Base-by-base conservation (phyloP, 192 early-diverging fungal genomes). In the Mortierella alpina region DNA sequence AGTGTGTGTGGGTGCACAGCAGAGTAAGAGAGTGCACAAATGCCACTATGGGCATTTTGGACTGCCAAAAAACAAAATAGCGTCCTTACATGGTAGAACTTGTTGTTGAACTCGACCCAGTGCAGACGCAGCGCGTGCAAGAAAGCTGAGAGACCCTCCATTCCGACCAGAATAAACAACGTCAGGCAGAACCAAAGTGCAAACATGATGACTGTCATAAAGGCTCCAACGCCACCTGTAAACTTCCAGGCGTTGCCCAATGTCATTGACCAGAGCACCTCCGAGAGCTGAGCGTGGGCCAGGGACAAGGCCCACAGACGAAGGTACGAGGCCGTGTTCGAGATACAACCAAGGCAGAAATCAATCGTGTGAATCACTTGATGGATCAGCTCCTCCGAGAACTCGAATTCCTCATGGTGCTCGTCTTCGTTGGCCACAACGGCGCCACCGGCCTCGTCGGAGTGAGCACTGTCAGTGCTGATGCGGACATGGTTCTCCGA, bases 331-430 rank as follows among this genome's bases (percentile, higher is more conserved):
- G 98, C 98, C 6, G 98, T 99, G 88, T 99, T 97, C 50, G 98
- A 99, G 69, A 99, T 97, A 53, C 95, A 95, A 63, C 91, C 91
- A 61, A 99, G 89, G 74, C 94, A 96, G 85, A 98, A 99, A 87
- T 99, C 98, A 77, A 99, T 99, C 17, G 97, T 99, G 84, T 99
- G 98, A 81, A 99, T 99, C 11, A 91, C 88, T 84, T 98, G 97
- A 85, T 99, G 95, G 74, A 99, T 97, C 92, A 99, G 93, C 66
- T 94, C 89, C 62, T 99, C 98, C 54, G 91, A 86, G 86, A 99
- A 99, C 69, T 99, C 98, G 88, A 98, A 98, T 59, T 92, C 79
- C 74, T 91, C 73, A 44, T 70, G 65, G 57, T 66, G 88, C 59
- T 92, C 86, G 72, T 89, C 90, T 67, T 92, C 91, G 49, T 93